These are phyloP conservation scores for Lentinula lateritia DNA, from an alignment of 768 basidiomycete genomes.

Conservation along the genomic window DNA sequence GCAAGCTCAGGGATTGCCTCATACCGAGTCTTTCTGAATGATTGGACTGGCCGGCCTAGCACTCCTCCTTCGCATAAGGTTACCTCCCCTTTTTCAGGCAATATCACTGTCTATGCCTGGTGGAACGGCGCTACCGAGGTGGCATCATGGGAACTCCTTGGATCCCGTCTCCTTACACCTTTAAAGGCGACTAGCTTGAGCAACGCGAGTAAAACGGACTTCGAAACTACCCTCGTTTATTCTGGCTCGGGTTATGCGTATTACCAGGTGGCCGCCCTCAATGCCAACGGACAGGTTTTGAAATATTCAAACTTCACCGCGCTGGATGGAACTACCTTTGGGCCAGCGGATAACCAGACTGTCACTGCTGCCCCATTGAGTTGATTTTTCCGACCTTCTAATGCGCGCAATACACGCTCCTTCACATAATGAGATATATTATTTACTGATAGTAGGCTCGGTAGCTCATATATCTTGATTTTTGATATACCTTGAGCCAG, in stretches of 20 bases:
- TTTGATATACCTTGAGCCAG: no score
- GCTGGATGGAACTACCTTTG: not conserved
- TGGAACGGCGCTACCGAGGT: slow-evolving; percentile 2
- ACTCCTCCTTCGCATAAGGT: not conserved
- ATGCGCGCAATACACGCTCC: not conserved
- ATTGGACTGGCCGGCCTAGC: not conserved
- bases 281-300: not conserved
- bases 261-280: not conserved
- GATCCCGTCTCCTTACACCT: not conserved
- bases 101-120: not conserved
- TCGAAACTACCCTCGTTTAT: not conserved
- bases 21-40: not conserved
- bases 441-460: no score
- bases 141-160: not conserved
- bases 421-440: not conserved
- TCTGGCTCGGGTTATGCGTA: not conserved
- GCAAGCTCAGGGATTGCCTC: not conserved
- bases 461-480: no score
- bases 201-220: not conserved
- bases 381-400: not conserved
- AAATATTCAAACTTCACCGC: not conserved
- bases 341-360: not conserved
- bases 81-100: not conserved
- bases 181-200: not conserved
- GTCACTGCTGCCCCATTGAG: not conserved